These are phyloP conservation scores for Cadophora sp. DNA, from an alignment of 2,329 filamentous ascomycete genomes.

Conservation along the genomic window DNA sequence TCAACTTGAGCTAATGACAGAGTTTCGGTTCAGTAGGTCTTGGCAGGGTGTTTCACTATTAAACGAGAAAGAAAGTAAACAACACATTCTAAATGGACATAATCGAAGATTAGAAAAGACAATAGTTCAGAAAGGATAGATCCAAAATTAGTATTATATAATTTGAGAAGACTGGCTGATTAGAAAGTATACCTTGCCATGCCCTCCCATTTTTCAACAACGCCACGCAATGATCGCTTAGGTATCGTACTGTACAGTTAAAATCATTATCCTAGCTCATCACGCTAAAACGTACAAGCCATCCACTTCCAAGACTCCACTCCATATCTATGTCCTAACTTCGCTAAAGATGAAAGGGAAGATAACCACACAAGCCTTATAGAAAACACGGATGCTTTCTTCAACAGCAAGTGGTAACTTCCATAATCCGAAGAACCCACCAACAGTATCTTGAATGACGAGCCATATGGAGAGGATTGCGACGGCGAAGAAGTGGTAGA, in stretches of 20 bases:
- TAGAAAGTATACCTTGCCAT: constrained; percentile 12
- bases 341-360: constrained; percentile 81
- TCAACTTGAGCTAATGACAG: background rate
- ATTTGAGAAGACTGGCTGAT: background rate
- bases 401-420: constrained; percentile 70
- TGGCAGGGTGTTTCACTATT: background rate
- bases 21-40: background rate
- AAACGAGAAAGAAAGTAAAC: background rate
- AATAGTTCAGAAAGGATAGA: background rate
- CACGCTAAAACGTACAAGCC: constrained; percentile 13
- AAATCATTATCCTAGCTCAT: constrained; percentile 10
- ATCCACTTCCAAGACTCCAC: background rate
- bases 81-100: too few relatives aligned
- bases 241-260: constrained; percentile 11
- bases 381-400: constrained; percentile 74
- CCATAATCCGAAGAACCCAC: constrained; percentile 55
- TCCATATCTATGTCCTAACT: constrained; percentile 46
- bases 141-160: background rate
- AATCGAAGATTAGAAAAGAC: too few relatives aligned
- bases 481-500: constrained; percentile 94
- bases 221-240: constrained; percentile 6
- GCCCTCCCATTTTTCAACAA: constrained; percentile 8
- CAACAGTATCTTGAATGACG: constrained; percentile 51
- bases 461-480: constrained; percentile 87
- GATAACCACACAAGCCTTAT: constrained; percentile 82